Conservation (phyloP, 129 eudicot species). For the Lonicera japonica region DNA sequence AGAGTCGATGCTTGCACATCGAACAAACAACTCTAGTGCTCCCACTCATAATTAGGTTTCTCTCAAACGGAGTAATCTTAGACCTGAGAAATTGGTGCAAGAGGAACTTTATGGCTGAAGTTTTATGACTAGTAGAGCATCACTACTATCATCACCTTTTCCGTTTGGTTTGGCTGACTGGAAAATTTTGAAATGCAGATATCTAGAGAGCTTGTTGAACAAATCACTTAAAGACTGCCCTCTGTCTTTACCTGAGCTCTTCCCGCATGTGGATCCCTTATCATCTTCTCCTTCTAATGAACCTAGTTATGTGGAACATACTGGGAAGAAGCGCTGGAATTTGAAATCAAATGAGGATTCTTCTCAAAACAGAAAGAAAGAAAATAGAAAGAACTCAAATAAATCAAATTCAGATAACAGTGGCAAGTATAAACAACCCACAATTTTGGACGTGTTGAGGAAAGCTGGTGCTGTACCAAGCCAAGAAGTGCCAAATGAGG, state of each 20-base stretch:
- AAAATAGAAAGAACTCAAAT: slow-evolving; percentile 35
- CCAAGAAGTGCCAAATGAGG: slow-evolving; percentile 36
- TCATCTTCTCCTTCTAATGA: slow-evolving; percentile 18
- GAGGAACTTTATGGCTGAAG: too few relatives aligned
- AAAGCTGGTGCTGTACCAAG: slow-evolving; percentile 51
- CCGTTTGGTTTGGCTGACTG: neutral
- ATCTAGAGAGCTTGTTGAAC: slow-evolving; percentile 67
- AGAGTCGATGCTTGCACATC: too few relatives aligned
- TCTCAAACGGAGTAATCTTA: too few relatives aligned
- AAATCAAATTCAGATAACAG: slow-evolving; percentile 29
- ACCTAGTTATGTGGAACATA: slow-evolving; percentile 16
- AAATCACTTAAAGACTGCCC: slow-evolving; percentile 41
- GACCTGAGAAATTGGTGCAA: too few relatives aligned
- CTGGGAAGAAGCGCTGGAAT: slow-evolving; percentile 33
- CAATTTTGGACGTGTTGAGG: slow-evolving; percentile 46
- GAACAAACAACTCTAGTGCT: too few relatives aligned
- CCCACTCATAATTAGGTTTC: too few relatives aligned
- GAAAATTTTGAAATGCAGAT: slow-evolving; percentile 41
- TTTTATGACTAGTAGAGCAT: neutral
- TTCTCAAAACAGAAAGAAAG: slow-evolving; percentile 36
- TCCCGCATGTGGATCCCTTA: slow-evolving; percentile 27
- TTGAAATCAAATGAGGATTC: slow-evolving; percentile 27
- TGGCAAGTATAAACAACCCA: slow-evolving; percentile 57
- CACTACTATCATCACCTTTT: neutral
- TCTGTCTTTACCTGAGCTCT: slow-evolving; percentile 49